These are phyloP conservation scores for Apiospora aurea DNA, from an alignment of 2,329 filamentous ascomycete genomes.

Conservation along the genomic window DNA sequence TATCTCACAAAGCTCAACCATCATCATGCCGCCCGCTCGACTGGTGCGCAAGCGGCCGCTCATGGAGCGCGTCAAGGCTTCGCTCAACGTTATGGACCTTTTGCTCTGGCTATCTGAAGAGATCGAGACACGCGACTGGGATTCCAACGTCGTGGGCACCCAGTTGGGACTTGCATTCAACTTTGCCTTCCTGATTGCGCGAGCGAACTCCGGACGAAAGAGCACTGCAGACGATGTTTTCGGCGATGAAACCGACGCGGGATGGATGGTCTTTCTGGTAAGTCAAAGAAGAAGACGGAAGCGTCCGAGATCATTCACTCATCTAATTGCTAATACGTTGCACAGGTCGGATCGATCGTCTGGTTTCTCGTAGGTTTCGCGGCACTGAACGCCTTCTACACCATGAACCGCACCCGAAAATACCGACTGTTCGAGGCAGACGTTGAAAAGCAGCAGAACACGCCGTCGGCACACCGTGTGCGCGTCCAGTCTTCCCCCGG, in stretches of 20 bases:
- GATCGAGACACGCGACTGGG: conserved; percentile 89
- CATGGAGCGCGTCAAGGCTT: conserved; percentile 78
- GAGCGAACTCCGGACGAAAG: conserved; percentile 73
- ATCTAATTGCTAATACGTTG: conserved; percentile 25
- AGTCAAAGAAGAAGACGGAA: conserved; percentile 38
- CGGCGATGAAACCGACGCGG: conserved; percentile 68
- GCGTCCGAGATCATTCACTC: conserved; percentile 15
- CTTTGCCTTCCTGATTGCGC: conserved; percentile 79
- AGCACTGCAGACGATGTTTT: conserved; percentile 82
- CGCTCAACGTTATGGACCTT: conserved; percentile 88
- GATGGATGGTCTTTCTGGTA: conserved; percentile 69
- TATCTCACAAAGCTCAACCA: background rate
- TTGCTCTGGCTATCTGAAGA: conserved; percentile 92
- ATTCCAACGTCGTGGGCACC: conserved; percentile 79
- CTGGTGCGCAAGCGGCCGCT: conserved; percentile 85
- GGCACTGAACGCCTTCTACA: conserved; percentile 79
- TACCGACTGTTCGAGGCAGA: conserved; percentile 92
- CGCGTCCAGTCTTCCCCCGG: conserved; percentile 83
- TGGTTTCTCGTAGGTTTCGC: conserved; percentile 73
- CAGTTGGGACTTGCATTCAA: conserved; percentile 81
- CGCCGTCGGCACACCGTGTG: conserved; percentile 87
- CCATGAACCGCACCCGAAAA: conserved; percentile 80
- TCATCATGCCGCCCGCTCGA: conserved; percentile 64
- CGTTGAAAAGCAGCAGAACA: conserved; percentile 77
- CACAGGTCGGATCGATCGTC: conserved; percentile 73